These are phyloP conservation scores for Ustilago xerochloae DNA, from an alignment of 1,284 basidiomycete genomes.

Conservation along the genomic window DNA sequence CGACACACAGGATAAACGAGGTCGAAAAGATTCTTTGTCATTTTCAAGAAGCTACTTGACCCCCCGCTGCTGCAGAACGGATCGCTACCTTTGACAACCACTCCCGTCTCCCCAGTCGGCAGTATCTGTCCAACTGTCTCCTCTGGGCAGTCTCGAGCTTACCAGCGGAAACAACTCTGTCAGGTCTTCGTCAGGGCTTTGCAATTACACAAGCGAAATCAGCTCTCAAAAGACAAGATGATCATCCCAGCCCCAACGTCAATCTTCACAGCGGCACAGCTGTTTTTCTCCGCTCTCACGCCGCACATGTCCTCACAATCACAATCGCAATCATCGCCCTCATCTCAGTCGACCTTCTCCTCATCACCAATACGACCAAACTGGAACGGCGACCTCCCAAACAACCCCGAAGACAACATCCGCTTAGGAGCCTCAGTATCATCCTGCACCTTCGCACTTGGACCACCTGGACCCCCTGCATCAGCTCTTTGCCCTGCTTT, in stretches of 20 bases:
- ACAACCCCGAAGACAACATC: not conserved
- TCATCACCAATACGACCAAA: not conserved
- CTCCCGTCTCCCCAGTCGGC: no score
- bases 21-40: no score
- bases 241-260: conserved; percentile 7
- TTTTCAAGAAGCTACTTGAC: no score
- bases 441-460: conserved; percentile 35
- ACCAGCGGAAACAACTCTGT: no score
- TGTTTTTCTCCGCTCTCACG: not conserved
- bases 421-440: conserved; percentile 7
- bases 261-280: conserved; percentile 9
- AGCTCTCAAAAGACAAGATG: conserved; percentile 10
- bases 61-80: no score
- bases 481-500: conserved; percentile 31
- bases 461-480: conserved; percentile 24
- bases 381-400: conserved; percentile 9
- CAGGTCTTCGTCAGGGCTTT: no score
- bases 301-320: no score
- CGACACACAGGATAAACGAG: no score
- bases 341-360: not conserved
- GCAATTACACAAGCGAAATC: no score
- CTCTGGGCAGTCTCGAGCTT: no score
- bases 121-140: no score
- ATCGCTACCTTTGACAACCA: no score
- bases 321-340: not conserved